Conservation (phyloP, 148 eudicot genomes). For the Rhododendron molle region DNA sequence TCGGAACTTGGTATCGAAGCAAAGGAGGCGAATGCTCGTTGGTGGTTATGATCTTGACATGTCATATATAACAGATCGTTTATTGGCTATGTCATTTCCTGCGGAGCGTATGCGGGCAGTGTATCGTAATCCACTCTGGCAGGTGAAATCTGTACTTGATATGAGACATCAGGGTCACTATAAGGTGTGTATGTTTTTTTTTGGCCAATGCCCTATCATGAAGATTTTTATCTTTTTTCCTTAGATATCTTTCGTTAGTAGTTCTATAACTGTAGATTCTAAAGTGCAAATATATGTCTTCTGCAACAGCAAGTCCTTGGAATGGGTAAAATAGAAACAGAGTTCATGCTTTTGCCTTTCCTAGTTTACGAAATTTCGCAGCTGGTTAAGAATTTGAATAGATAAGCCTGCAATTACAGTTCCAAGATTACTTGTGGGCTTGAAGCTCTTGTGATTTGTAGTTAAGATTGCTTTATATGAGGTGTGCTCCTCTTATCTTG, state of each 20-base stretch:
- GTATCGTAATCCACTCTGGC: constrained; percentile 72
- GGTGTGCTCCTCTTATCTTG: background rate
- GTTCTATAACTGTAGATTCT: background rate
- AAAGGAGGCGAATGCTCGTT: constrained; percentile 57
- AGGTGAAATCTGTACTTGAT: constrained; percentile 54
- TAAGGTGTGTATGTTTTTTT: constrained; percentile 29
- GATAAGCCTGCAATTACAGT: background rate
- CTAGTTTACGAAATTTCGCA: background rate
- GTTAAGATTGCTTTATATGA: background rate
- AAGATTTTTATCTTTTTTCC: background rate
- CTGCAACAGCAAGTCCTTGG: background rate
- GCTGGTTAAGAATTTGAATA: background rate
- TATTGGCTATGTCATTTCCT: constrained; percentile 70
- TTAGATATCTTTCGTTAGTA: background rate
- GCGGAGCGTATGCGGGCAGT: constrained; percentile 56
- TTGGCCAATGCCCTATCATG: background rate
- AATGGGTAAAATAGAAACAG: background rate
- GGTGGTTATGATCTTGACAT: constrained; percentile 70
- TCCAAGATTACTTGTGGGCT: background rate
- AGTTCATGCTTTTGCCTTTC: background rate
- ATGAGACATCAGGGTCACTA: constrained; percentile 54
- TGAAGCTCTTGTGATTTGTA: background rate
- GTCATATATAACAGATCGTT: constrained; percentile 55
- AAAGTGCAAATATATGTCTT: background rate
- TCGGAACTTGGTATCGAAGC: constrained; percentile 54